Percentiles rank a stretch among this genome's conserved stretches.
These are phyloP conservation scores for Leishmania martiniquensis DNA, from an alignment of 208 protist genomes.

Conservation along the genomic window DNA sequence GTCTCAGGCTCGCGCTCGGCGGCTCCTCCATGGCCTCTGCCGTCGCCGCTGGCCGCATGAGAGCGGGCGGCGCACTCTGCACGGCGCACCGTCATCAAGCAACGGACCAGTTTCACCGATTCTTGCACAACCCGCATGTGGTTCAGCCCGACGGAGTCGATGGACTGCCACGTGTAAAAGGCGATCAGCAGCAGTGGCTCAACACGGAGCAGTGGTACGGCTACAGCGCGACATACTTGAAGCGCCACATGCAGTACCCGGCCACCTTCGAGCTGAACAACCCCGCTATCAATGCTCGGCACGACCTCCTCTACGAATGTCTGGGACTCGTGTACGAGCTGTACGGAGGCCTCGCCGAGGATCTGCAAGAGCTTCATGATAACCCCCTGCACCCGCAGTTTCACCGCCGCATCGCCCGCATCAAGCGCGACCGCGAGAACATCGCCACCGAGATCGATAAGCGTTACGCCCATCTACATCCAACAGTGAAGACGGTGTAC, in stretches of 20 bases:
- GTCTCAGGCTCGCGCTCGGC: not conserved
- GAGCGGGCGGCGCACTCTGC: slow-evolving; percentile 15
- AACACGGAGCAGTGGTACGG: slow-evolving; percentile 91
- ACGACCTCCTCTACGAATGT: slow-evolving; percentile 69
- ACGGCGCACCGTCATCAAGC: slow-evolving; percentile 49
- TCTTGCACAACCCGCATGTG: slow-evolving; percentile 83
- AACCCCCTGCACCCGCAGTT: slow-evolving; percentile 84
- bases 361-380: slow-evolving; percentile 79
- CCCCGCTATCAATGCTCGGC: slow-evolving; percentile 48
- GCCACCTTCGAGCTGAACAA: slow-evolving; percentile 79
- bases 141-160: slow-evolving; percentile 86
- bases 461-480: slow-evolving; percentile 75
- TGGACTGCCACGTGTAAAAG: slow-evolving; percentile 70
- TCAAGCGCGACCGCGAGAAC: slow-evolving; percentile 64
- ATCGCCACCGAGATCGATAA: slow-evolving; percentile 76
- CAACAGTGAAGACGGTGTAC: slow-evolving; percentile 85
- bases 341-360: slow-evolving; percentile 77
- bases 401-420: slow-evolving; percentile 56
- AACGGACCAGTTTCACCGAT: slow-evolving; percentile 86
- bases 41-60: not conserved
- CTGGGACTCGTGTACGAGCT: slow-evolving; percentile 69
- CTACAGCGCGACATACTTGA: slow-evolving; percentile 85
- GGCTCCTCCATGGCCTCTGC: not conserved
- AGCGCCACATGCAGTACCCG: slow-evolving; percentile 84
- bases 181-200: slow-evolving; percentile 86